These are phyloP conservation scores for Jaltomata sinuosa DNA, from an alignment of 257 asterid genomes.

Conservation along the genomic window DNA sequence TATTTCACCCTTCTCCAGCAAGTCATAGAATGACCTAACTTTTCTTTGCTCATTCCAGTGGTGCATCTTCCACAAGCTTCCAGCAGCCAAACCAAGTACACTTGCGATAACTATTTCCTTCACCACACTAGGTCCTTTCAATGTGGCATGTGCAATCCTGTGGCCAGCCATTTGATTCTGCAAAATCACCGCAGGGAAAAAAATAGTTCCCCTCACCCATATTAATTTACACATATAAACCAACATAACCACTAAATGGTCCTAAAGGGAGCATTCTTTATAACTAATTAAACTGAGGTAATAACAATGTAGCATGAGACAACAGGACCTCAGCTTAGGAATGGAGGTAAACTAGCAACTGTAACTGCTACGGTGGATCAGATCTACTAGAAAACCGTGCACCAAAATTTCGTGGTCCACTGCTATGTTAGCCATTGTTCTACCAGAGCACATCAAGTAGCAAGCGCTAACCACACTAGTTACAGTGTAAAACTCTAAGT, in stretches of 20 bases:
- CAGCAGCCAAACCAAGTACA: slow-evolving; percentile 50
- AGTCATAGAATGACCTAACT: slow-evolving; percentile 49
- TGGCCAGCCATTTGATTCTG: slow-evolving; percentile 50
- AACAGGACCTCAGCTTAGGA: background rate
- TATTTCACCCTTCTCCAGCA: slow-evolving; percentile 58
- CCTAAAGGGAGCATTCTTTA: background rate
- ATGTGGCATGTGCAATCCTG: slow-evolving; percentile 59
- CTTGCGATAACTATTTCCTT: slow-evolving; percentile 56
- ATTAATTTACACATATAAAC: background rate
- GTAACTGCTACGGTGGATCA: no score
- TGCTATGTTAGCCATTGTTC: background rate
- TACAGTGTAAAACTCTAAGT: background rate
- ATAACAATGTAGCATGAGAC: background rate
- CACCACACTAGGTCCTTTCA: slow-evolving; percentile 74
- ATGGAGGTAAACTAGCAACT: background rate
- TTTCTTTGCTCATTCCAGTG: slow-evolving; percentile 77
- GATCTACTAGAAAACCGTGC: no score
- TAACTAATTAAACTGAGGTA: no score
- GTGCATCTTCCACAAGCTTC: slow-evolving; percentile 67
- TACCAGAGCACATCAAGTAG: background rate
- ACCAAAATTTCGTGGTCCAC: background rate
- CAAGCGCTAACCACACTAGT: background rate
- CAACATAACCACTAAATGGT: background rate
- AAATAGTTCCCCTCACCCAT: background rate
- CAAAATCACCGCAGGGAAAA: background rate